Percentiles rank a stretch among this genome's conserved stretches.
phyloP scores from a whole-genome alignment of 1,284 basidiomycete species.

The Melampsora larici-populina region DNA sequence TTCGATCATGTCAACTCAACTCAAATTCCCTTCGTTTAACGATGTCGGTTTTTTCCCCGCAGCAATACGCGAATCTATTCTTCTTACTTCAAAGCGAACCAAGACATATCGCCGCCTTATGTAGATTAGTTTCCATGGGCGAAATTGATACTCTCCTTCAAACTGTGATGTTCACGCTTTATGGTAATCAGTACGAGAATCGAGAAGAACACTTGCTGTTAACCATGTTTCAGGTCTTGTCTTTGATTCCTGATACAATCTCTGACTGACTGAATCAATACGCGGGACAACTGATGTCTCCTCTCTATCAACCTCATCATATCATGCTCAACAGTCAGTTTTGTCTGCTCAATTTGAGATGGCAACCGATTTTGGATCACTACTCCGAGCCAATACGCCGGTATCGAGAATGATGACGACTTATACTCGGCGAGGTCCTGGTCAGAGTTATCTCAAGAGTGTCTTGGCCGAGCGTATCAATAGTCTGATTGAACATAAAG shows the following conservation, averaged over 20 bases:
- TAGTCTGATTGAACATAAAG: slow-evolving; percentile 95
- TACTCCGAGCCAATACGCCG: slow-evolving; percentile 95
- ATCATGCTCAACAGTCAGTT: slow-evolving; percentile 67
- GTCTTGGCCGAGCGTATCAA: slow-evolving; percentile 96
- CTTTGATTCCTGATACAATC: not conserved
- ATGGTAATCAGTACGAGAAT: slow-evolving; percentile 99
- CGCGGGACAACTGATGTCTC: not conserved
- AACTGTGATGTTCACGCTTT: slow-evolving; percentile 99
- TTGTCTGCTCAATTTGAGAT: slow-evolving; percentile 97
- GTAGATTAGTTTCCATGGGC: slow-evolving; percentile 89
- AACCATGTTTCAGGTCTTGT: slow-evolving; percentile 81
- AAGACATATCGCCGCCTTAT: slow-evolving; percentile 89
- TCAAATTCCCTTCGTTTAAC: not conserved
- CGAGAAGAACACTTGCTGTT: slow-evolving; percentile 95
- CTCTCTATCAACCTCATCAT: not conserved
- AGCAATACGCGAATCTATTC: slow-evolving; percentile 97
- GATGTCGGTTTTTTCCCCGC: slow-evolving; percentile 46
- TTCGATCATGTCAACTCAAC: not conserved
- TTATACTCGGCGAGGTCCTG: slow-evolving; percentile 94
- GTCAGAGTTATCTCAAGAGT: slow-evolving; percentile 94
- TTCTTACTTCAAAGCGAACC: slow-evolving; percentile 97
- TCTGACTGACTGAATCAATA: not conserved
- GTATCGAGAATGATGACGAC: slow-evolving; percentile 99
- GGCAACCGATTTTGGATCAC: slow-evolving; percentile 92
- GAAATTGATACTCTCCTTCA: slow-evolving; percentile 98